Base-by-base conservation (phyloP, 306 rosid species). In the Inga leiocalycina region DNA sequence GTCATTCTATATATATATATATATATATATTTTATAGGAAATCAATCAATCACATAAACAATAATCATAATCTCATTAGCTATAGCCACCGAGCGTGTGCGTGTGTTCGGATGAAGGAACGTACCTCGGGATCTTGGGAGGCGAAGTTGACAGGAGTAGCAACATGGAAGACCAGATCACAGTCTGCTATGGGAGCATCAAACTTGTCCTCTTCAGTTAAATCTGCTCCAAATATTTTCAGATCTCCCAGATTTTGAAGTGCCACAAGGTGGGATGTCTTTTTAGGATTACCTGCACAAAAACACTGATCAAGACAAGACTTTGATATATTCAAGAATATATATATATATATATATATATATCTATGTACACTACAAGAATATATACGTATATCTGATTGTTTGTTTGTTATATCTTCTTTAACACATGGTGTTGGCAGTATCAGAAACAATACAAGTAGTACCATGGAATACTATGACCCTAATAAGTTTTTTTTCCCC, bases 111-210 rank as follows among this genome's bases (percentile, higher is more conserved):
- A 3, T 62, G 46, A 61, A 81, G 30, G n/a, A 74, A 74, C 72
- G 8, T 86, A 92, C 98, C 97, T 94, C 98, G 1, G 98, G 98
- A 62, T 94, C 98, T 86, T 88, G 70, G 2, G 98, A 94, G 78
- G 91, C 94, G 80, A 94, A 91, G 87, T 92, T 69, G 41, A 94
- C 93, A 7, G 97, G 98, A 5, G 97, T 92, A n/a, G 98, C 98
- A 59, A 94, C 86, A 77, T 92, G 95, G 87, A 92, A 94, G 67
- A 94, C 98, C 48, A 91, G 74, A 27, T 94, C 91, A 89, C 94
- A 94, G 17, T 90, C 95, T 24, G 89, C 84, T 66, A 92, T 70
- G 2, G 98, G 93, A 30, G 89, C 92, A 83, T 92, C 95, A 62
- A 94, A 92, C 74, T 90, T 80, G 43, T 77, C 89, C 45, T 88